phyloP scores from a whole-genome alignment of 2,329 filamentous ascomycete genomes.

The Sclerotinia spermophila region DNA sequence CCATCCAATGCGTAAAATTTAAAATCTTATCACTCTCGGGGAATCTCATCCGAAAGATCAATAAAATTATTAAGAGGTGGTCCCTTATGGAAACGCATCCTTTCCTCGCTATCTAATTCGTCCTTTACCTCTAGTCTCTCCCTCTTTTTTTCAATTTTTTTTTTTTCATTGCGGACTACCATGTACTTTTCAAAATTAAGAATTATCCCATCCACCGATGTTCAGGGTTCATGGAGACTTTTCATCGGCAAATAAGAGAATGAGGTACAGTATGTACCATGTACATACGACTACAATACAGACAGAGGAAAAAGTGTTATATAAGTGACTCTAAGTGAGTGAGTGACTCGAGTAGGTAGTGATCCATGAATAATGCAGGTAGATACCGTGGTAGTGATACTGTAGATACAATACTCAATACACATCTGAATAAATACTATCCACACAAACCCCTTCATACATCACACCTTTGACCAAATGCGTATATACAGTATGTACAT shows the following conservation, averaged over 20 bases:
- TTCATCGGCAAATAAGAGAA: not conserved
- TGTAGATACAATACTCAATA: not conserved
- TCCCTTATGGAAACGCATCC: not conserved
- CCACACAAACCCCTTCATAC: not conserved
- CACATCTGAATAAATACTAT: not conserved
- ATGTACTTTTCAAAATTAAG: not conserved
- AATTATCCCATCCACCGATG: not conserved
- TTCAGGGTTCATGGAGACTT: not conserved
- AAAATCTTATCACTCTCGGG: conserved; percentile 1
- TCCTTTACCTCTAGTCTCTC: not conserved
- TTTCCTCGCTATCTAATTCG: not conserved
- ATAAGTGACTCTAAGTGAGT: not conserved
- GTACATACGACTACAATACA: not conserved
- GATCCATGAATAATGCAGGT: not conserved
- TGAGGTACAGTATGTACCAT: not conserved
- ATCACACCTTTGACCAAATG: not conserved
- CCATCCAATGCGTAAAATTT: not conserved
- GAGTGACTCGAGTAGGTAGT: not conserved
- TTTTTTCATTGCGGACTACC: not conserved
- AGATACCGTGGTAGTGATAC: too few species aligned
- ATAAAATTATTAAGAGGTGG: not conserved
- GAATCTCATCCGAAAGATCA: conserved; percentile 9
- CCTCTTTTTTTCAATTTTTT: not conserved
- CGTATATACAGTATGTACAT: too few species aligned
- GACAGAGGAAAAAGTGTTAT: conserved; percentile 1